Evolutionary conservation across 257 asterid species (phyloP), one percentile per base, ranked within the genome.

Genomic region (Eustoma russellianum): DNA sequence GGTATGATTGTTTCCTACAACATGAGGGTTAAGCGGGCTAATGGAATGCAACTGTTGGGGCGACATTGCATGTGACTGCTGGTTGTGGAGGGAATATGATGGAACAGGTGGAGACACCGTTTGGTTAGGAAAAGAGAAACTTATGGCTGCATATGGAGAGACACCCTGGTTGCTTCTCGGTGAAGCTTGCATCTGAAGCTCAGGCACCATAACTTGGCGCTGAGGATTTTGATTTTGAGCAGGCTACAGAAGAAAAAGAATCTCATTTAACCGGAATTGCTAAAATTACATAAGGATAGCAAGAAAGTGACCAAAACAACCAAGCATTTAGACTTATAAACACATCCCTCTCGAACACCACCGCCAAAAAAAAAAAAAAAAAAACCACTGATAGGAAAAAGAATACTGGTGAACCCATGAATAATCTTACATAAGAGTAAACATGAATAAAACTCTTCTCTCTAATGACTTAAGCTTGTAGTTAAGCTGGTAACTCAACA

Each of bases 1-100:
- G 50, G 76, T 69, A 54, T 79, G 95, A 74, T 76, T 91, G 48
- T 74, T 49, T 55, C 86, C 98, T 73, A 72, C 94, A 71, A 83
- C 66, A 63, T 75, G 78, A 56, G 78, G 66, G 49, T 65, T 74
- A 60, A 46, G 78, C 12, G 74, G 55, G 43, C 66, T 56, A 46
- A 59, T 72, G 52, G 64, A 63, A 59, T 64, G 83, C 17, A 72
- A 60, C 66, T 64, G 77, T n/a, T 57, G 80, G 13, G 70, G 60
- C 40, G 82, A 28, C 56, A 70, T 41, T 18, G 67, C 63, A 60
- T 56, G 79, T 44, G 78, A 55, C 54, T 70, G 83, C 66, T 53
- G 82, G 38, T 70, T 77, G 53, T 77, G 75, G 50, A 65, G 52
- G 15, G 77, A 62, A 52, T 60, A 74, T 6, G 80, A 68, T 19